Conservation (phyloP, 225 moss, liverwort and hornwort genomes). For the Lunularia cruciata region DNA sequence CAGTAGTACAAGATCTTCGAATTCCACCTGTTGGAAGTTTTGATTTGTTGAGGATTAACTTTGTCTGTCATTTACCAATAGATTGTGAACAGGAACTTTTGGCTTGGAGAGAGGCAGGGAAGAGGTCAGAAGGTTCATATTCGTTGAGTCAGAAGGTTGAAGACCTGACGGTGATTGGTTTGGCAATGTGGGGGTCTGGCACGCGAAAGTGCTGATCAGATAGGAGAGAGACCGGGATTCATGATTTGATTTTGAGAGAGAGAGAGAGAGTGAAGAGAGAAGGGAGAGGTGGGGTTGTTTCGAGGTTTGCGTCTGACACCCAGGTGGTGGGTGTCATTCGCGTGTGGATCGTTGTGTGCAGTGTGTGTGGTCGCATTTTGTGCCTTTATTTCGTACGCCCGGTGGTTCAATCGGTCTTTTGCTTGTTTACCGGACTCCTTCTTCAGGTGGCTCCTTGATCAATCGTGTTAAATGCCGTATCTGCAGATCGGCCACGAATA, state of each 20-base stretch:
- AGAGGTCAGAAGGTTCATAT: background rate
- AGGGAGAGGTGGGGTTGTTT: conserved; percentile 21
- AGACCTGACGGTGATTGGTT: too few species aligned
- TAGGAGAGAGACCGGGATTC: background rate
- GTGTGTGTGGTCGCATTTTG: conserved; percentile 26
- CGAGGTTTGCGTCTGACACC: conserved; percentile 24
- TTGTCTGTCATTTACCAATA: too few species aligned
- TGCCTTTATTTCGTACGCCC: conserved; percentile 13
- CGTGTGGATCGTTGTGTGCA: conserved; percentile 25
- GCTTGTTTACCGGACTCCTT: conserved; percentile 25
- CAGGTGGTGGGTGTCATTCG: conserved; percentile 20
- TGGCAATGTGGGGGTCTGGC: too few species aligned
- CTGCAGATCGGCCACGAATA: background rate
- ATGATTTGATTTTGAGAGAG: background rate
- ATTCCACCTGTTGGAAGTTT: too few species aligned
- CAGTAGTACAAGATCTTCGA: too few species aligned
- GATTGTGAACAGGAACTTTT: too few species aligned
- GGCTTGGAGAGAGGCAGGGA: too few species aligned
- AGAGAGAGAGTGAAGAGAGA: background rate
- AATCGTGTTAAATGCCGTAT: conserved; percentile 17
- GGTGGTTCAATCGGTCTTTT: conserved; percentile 12
- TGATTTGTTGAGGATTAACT: too few species aligned
- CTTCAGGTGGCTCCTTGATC: conserved; percentile 29
- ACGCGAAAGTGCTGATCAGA: too few species aligned
- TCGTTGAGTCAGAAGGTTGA: too few species aligned